These are phyloP conservation scores for Penicillium decumbens DNA, from an alignment of 2,329 filamentous ascomycete species.

Conservation along the genomic window DNA sequence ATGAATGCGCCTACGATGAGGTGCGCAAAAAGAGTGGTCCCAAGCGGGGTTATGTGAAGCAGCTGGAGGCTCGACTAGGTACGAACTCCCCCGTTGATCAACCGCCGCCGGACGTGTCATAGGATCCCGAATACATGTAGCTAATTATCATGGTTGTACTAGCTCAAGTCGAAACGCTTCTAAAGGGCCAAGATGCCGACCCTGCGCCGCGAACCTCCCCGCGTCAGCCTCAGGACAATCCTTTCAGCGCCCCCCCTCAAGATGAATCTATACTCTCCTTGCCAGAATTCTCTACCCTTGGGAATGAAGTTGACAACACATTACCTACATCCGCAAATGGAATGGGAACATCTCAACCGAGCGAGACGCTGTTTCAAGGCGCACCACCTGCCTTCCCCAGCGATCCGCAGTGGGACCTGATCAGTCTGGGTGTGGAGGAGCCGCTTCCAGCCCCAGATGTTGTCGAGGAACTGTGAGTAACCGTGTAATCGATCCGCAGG, in stretches of 20 bases:
- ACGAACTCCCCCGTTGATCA: constrained; percentile 36
- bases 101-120: not conserved
- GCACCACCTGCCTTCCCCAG: constrained; percentile 22
- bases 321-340: constrained; percentile 26
- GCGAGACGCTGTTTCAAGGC: constrained; percentile 19
- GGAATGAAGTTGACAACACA: constrained; percentile 18
- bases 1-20: constrained; percentile 87
- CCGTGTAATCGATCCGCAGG: not conserved
- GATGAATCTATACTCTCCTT: constrained; percentile 23
- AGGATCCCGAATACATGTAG: constrained; percentile 3
- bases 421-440: constrained; percentile 76
- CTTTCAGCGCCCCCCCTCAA: constrained; percentile 32
- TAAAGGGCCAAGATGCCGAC: constrained; percentile 69
- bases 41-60: constrained; percentile 91
- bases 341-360: constrained; percentile 18
- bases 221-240: constrained; percentile 21
- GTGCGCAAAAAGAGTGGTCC: constrained; percentile 90
- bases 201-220: constrained; percentile 29
- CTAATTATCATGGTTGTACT: constrained; percentile 14
- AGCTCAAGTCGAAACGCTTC: constrained; percentile 90
- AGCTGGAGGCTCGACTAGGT: constrained; percentile 88
- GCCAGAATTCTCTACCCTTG: constrained; percentile 23
- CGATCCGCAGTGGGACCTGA: constrained; percentile 76
- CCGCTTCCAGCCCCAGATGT: constrained; percentile 71
- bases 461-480: constrained; percentile 71